A percentile compares a stretch with the other conserved stretches of the same genome.
Evolutionary conservation across 805 yeast species (phyloP).

Genomic region (Hanseniaspora hatyaiensis): DNA sequence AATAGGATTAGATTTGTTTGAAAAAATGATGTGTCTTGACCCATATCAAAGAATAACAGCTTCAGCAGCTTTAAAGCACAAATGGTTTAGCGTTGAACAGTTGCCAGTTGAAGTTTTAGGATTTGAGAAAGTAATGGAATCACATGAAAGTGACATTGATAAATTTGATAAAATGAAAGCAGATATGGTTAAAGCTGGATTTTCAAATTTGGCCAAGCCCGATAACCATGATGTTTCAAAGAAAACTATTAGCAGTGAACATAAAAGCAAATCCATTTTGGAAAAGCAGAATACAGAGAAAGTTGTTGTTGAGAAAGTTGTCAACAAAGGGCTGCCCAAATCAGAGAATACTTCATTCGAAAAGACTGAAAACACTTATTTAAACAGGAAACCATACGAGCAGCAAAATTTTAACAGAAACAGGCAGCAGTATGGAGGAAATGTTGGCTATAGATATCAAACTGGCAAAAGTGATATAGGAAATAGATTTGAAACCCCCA

Average conservation of each 20-base stretch:
- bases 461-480: not conserved
- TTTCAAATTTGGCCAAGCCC: not conserved
- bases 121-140: slow-evolving; percentile 62
- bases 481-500: not conserved
- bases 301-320: too few relatives aligned
- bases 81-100: slow-evolving; percentile 59
- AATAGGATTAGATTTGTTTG: slow-evolving; percentile 44
- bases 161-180: slow-evolving; percentile 36
- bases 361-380: not conserved
- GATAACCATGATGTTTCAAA: too few relatives aligned
- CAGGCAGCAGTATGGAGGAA: not conserved
- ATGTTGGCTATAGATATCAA: too few relatives aligned
- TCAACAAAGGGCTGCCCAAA: too few relatives aligned
- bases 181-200: slow-evolving; percentile 19
- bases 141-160: slow-evolving; percentile 77
- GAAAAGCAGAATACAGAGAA: too few relatives aligned
- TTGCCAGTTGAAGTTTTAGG: slow-evolving; percentile 45
- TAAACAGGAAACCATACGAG: not conserved
- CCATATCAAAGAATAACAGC: slow-evolving; percentile 72
- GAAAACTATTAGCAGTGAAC: too few relatives aligned
- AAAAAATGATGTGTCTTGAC: slow-evolving; percentile 53
- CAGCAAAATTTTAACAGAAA: not conserved
- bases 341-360: not conserved
- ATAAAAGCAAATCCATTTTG: too few relatives aligned
- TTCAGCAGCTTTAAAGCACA: slow-evolving; percentile 56